Conservation (phyloP, 805 yeast species). For the Naumovozyma baii region DNA sequence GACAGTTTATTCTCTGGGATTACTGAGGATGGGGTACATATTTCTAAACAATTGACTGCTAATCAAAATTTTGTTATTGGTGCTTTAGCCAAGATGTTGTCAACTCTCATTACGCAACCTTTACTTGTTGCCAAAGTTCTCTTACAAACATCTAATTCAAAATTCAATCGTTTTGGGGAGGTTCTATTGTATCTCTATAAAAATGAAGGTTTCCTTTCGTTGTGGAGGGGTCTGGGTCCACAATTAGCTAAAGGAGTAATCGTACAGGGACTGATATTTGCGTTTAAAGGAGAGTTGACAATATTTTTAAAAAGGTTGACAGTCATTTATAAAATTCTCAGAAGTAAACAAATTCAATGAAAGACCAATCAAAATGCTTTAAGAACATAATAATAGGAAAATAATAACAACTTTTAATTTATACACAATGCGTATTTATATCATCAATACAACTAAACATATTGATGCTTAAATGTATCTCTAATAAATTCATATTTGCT, state of each 20-base stretch:
- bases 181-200: slow-evolving; percentile 52
- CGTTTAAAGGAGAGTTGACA: slow-evolving; percentile 63
- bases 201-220: slow-evolving; percentile 53
- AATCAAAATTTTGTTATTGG: slow-evolving; percentile 63
- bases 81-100: slow-evolving; percentile 69
- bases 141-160: slow-evolving; percentile 47
- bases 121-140: slow-evolving; percentile 75
- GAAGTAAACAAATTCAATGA: background rate
- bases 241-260: slow-evolving; percentile 73
- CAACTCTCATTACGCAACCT: slow-evolving; percentile 76
- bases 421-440: too few relatives aligned
- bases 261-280: slow-evolving; percentile 76
- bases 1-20: slow-evolving; percentile 35
- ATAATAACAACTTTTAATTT: too few relatives aligned
- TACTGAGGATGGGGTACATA: slow-evolving; percentile 2
- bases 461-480: too few relatives aligned
- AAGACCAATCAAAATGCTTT: too few relatives aligned
- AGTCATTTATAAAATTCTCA: background rate
- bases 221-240: slow-evolving; percentile 76
- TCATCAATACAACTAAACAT: too few relatives aligned
- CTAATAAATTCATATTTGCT: too few relatives aligned
- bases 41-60: slow-evolving; percentile 39
- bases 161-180: slow-evolving; percentile 49
- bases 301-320: slow-evolving; percentile 10
- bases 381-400: too few relatives aligned